phyloP scores from a whole-genome alignment of 176 grass and related monocot species.

The Carex kokanica region DNA sequence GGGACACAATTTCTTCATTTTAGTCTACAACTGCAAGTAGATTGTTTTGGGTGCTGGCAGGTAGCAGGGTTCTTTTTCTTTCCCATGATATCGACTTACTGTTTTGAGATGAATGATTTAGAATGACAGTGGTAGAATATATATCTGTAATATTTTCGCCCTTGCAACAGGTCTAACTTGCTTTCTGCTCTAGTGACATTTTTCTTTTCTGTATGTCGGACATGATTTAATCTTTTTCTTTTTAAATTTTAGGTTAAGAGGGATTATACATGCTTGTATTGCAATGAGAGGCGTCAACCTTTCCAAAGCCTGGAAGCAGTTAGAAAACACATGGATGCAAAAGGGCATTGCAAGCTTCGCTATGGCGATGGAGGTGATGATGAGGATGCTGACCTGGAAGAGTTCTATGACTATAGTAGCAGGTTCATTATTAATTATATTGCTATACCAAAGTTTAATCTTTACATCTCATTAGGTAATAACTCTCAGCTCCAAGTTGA shows the following conservation, averaged over 20 bases:
- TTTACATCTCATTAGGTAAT: neutral
- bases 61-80: neutral
- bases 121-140: neutral
- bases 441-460: neutral
- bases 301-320: slow-evolving; percentile 85
- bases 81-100: neutral
- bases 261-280: slow-evolving; percentile 84
- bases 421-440: slow-evolving; percentile 40
- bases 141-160: neutral
- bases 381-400: slow-evolving; percentile 93
- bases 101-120: neutral
- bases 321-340: slow-evolving; percentile 89
- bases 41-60: neutral
- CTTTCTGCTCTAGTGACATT: neutral
- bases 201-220: neutral
- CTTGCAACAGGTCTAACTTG: neutral
- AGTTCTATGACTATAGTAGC: slow-evolving; percentile 94
- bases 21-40: neutral
- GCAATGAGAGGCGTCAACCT: slow-evolving; percentile 85
- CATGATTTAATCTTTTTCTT: neutral
- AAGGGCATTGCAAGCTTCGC: slow-evolving; percentile 86
- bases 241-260: slow-evolving; percentile 59
- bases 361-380: slow-evolving; percentile 94
- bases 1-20: neutral
- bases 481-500: neutral